Conservation (phyloP, 192 early-diverging fungal species). For the Backusella circina region DNA sequence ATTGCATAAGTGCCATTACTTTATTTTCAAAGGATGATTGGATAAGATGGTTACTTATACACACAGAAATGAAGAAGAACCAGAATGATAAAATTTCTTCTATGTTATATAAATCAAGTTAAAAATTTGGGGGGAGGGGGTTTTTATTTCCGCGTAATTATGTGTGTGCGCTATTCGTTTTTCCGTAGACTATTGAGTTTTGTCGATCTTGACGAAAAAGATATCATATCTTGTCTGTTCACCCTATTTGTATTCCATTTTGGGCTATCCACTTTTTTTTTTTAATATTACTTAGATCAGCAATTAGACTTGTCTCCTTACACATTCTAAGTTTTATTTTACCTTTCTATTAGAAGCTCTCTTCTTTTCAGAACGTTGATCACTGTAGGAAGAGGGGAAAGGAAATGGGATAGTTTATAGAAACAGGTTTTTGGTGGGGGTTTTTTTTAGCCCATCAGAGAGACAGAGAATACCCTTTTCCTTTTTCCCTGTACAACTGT, state of each 20-base stretch:
- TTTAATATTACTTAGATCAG: neutral
- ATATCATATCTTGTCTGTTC: neutral
- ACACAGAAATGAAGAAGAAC: neutral
- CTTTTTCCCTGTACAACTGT: neutral
- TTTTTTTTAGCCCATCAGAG: neutral
- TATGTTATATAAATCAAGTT: neutral
- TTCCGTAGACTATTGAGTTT: neutral
- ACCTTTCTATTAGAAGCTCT: neutral
- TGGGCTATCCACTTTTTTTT: neutral
- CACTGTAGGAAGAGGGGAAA: neutral
- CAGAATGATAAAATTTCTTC: neutral
- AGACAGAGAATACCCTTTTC: neutral
- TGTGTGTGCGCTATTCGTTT: neutral
- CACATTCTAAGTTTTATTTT: neutral
- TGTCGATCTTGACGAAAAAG: neutral
- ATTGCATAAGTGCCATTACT: neutral
- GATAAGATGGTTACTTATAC: neutral
- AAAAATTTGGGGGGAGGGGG: neutral
- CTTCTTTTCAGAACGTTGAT: neutral
- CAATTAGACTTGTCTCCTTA: neutral
- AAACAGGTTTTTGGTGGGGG: neutral
- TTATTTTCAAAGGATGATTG: neutral
- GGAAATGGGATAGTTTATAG: neutral
- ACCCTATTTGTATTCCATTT: neutral
- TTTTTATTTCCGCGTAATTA: neutral